Evolutionary conservation across 2,329 filamentous ascomycete species (phyloP).

Genomic region (Penicillium italicum): DNA sequence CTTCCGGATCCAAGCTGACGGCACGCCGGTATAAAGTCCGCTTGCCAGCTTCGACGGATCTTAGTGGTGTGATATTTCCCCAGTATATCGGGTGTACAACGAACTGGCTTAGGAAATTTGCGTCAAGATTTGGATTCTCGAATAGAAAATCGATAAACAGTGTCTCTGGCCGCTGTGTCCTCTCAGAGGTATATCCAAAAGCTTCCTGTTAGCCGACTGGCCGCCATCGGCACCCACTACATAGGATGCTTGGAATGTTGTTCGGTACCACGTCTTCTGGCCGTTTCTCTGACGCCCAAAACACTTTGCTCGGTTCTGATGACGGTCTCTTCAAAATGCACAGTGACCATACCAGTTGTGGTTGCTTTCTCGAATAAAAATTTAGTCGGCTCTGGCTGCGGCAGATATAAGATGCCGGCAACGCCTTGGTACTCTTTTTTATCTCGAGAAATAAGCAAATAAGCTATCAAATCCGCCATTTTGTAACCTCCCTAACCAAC

Average conservation of each 20-base stretch:
- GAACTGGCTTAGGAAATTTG: neutral
- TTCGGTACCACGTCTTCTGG: neutral
- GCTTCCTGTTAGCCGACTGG: no score
- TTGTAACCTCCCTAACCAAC: neutral
- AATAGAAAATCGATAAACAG: neutral
- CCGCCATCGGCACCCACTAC: neutral
- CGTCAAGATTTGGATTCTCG: neutral
- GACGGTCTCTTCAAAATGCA: neutral
- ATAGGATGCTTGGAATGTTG: neutral
- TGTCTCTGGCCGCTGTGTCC: no score
- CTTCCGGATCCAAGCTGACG: neutral
- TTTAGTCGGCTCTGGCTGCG: neutral
- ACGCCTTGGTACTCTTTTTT: neutral
- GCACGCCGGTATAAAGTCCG: neutral
- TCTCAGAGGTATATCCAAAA: no score
- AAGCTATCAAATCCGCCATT: neutral
- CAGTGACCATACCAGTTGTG: neutral
- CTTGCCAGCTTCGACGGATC: neutral
- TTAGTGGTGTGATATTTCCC: neutral
- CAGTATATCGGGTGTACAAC: neutral
- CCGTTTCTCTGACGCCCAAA: neutral
- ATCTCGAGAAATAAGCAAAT: neutral
- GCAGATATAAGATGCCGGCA: neutral
- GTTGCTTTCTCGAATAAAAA: neutral
- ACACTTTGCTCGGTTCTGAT: neutral